These are phyloP conservation scores for Aureobasidium zeae DNA, from an alignment of 2,329 filamentous ascomycete genomes.

Conservation along the genomic window DNA sequence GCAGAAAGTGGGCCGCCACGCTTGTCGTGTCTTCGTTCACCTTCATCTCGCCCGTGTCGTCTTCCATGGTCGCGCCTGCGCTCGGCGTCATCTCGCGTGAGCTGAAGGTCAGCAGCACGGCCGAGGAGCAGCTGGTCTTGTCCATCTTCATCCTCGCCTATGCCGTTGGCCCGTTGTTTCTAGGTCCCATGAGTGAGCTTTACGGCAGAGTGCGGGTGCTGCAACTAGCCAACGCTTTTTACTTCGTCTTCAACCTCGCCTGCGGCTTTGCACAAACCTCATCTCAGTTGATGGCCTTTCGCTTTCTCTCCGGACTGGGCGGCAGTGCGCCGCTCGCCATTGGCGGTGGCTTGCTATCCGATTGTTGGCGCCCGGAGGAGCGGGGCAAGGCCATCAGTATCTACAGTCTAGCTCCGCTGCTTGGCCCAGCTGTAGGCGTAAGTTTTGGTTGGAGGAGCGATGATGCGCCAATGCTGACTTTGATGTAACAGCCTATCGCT, in stretches of 20 bases:
- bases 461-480: too few relatives aligned
- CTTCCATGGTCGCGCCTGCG: slow-evolving; percentile 33
- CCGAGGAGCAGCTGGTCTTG: slow-evolving; percentile 25
- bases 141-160: slow-evolving; percentile 33
- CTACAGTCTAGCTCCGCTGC: slow-evolving; percentile 25
- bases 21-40: slow-evolving; percentile 35
- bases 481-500: too few relatives aligned
- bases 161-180: slow-evolving; percentile 30
- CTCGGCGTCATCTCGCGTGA: slow-evolving; percentile 24
- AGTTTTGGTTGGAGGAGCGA: too few relatives aligned
- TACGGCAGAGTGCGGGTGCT: slow-evolving; percentile 30
- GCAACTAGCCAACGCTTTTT: slow-evolving; percentile 30
- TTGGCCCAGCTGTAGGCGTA: slow-evolving; percentile 23
- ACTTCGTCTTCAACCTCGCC: slow-evolving; percentile 31
- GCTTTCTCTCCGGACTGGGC: slow-evolving; percentile 31
- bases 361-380: slow-evolving; percentile 25
- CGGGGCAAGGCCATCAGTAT: slow-evolving; percentile 26
- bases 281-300: slow-evolving; percentile 29
- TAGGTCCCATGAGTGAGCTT: slow-evolving; percentile 31
- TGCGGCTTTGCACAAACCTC: slow-evolving; percentile 29
- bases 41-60: slow-evolving; percentile 32
- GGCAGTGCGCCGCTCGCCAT: slow-evolving; percentile 31
- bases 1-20: slow-evolving; percentile 37
- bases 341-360: slow-evolving; percentile 27
- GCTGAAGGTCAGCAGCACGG: slow-evolving; percentile 22